A percentile compares a stretch with the other conserved stretches of the same genome.
phyloP scores from a whole-genome alignment of 2,329 filamentous ascomycete genomes.

The Drechslerella dactyloides region DNA sequence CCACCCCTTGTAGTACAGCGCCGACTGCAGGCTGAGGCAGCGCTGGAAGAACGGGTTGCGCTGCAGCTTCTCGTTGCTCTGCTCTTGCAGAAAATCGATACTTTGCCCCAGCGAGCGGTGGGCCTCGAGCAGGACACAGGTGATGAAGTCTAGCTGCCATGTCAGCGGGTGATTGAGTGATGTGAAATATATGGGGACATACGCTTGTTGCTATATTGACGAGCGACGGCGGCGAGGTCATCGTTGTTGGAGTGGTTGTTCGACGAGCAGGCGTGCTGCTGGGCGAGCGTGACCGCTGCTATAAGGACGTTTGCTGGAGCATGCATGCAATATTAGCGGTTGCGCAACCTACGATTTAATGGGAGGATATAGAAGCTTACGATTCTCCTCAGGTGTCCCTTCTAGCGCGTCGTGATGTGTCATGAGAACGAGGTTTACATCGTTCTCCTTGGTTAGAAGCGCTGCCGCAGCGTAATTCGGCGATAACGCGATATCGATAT shows the following conservation, averaged over 20 bases:
- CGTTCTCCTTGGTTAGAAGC: constrained; percentile 60
- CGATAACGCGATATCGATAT: constrained; percentile 60
- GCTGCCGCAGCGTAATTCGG: constrained; percentile 62
- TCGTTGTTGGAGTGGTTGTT: constrained; percentile 62
- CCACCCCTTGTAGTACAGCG: constrained; percentile 74
- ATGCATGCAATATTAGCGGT: not conserved
- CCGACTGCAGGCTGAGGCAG: constrained; percentile 78
- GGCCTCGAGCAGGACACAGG: constrained; percentile 69
- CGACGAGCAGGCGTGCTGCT: constrained; percentile 59
- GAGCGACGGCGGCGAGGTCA: constrained; percentile 60
- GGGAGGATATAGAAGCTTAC: constrained; percentile 6
- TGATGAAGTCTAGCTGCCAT: constrained; percentile 58
- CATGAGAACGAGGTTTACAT: constrained; percentile 59
- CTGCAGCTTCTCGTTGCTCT: constrained; percentile 73
- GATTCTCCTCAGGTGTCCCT: constrained; percentile 53
- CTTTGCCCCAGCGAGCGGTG: constrained; percentile 73
- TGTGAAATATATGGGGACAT: constrained; percentile 11
- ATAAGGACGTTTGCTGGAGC: constrained; percentile 55
- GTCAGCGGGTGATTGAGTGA: not conserved
- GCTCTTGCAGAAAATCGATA: constrained; percentile 81
- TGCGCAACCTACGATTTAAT: not conserved
- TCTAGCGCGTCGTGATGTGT: constrained; percentile 57
- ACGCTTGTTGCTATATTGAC: constrained; percentile 42
- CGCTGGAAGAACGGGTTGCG: constrained; percentile 75
- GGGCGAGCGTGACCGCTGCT: constrained; percentile 59